Evolutionary conservation across 345 rosid species (phyloP), one percentile per base, ranked within the genome.

Genomic region (Dovyalis caffra): DNA sequence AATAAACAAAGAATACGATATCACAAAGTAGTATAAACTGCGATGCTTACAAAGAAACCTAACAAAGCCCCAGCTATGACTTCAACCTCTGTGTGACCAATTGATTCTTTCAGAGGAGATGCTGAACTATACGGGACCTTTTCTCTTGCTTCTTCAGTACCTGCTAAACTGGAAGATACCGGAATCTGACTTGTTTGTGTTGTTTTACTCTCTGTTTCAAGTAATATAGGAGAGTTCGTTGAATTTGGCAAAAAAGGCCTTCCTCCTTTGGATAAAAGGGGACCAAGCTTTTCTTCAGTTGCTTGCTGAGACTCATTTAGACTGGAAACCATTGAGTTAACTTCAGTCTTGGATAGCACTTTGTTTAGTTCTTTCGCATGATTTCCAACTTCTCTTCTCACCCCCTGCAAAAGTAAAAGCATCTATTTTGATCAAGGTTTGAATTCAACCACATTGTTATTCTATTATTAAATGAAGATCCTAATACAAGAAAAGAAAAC

Each of bases 311-410:
- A 72, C 79, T 77, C 80, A 34, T 73, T 62, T 69, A 63, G 56
- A 73, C 51, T 58, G 37, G 70, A 6, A 29, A 68, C 66, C n/a
- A 28, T 31, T 9, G 81, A 71, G 40, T 76, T 64, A 16, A 57
- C 37, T 16, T 15, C 79, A 28, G 73, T 25, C 60, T 80, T 77
- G 16, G 26, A 20, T 37, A 85, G 49, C 64, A 85, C 51, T 58
- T 74, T 87, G 83, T 94, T 94, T 65, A 94, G 76, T 71, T 82
- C 78, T 82, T 26, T 89, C 10, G 92, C 93, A 80, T 94, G 98
- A 73, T 79, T 86, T 37, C 98, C 98, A n/a, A 91, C 98, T 85
- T 94, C 98, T 87, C 94, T 89, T 77, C 98, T 82, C 64, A 92
- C 97, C 1, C 97, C 97, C 97, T 94, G 82, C 84, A 79, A 47